Evolutionary conservation across 495 filamentous ascomycete genomes (phyloP).

Genomic region (Hypomontagnella monticulosa): DNA sequence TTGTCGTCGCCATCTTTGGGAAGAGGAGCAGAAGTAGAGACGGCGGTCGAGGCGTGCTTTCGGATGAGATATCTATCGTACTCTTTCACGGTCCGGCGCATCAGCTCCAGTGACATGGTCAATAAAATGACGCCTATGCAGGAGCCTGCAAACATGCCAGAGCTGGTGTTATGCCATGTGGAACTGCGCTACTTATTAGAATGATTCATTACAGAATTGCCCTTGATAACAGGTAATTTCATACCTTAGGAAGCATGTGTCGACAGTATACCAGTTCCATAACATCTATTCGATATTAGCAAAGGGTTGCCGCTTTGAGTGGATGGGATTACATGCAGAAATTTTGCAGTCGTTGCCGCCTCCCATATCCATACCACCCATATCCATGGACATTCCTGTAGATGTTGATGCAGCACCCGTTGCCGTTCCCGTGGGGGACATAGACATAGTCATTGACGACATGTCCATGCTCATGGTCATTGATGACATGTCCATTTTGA

Average conservation of each 20-base stretch:
- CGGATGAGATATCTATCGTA: constrained; percentile 70
- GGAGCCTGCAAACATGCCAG: constrained; percentile 68
- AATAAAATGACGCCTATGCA: constrained; percentile 71
- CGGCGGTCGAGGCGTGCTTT: constrained; percentile 42
- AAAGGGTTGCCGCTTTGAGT: background rate
- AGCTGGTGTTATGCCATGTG: constrained; percentile 67
- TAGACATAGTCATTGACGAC: constrained; percentile 5
- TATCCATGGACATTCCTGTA: constrained; percentile 20
- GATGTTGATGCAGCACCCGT: constrained; percentile 5
- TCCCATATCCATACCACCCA: constrained; percentile 11
- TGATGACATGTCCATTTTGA: constrained; percentile 24
- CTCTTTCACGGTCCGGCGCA: constrained; percentile 68
- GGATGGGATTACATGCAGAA: constrained; percentile 1
- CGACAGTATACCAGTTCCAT: constrained; percentile 74
- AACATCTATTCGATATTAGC: constrained; percentile 62
- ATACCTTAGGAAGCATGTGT: constrained; percentile 75
- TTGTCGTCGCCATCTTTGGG: constrained; percentile 4
- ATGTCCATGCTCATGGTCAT: constrained; percentile 14
- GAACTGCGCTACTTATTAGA: too few relatives aligned
- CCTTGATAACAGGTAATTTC: too few relatives aligned
- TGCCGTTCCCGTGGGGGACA: constrained; percentile 5
- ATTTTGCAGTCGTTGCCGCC: constrained; percentile 17
- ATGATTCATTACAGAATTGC: too few relatives aligned
- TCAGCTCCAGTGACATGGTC: constrained; percentile 57
- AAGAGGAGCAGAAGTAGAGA: background rate